Conservation (phyloP, 1,284 basidiomycete genomes). For the Filobasidium uniguttulatum region DNA sequence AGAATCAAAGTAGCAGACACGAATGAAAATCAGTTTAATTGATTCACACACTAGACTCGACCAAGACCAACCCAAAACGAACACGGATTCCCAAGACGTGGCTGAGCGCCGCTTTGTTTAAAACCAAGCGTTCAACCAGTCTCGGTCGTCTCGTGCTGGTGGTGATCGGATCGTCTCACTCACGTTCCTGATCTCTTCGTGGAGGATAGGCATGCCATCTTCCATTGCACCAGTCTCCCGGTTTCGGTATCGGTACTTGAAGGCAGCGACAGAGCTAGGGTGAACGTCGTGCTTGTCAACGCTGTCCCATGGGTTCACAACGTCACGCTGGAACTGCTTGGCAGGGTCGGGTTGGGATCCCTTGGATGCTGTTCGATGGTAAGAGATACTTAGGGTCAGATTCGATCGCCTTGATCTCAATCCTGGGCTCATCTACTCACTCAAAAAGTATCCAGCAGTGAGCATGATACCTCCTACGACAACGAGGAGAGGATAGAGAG, state of each 20-base stretch:
- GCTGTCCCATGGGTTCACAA: conserved; percentile 31
- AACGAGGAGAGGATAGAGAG: conserved; percentile 33
- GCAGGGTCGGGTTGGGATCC: conserved; percentile 23
- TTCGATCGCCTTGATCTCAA: not conserved
- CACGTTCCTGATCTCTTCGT: conserved; percentile 25
- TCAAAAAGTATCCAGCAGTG: conserved; percentile 34
- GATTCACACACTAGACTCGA: no score
- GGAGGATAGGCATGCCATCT: conserved; percentile 30
- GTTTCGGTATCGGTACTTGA: conserved; percentile 38
- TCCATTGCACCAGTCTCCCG: conserved; percentile 30
- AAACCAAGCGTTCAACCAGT: conserved; percentile 1
- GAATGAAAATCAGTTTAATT: no score
- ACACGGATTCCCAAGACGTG: no score
- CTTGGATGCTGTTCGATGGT: conserved; percentile 19
- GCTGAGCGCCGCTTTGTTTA: no score
- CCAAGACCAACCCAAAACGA: no score
- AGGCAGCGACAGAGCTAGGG: conserved; percentile 29
- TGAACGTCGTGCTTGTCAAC: conserved; percentile 26
- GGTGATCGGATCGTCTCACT: conserved; percentile 12
- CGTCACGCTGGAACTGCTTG: conserved; percentile 20
- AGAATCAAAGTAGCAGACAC: no score
- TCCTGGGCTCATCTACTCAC: conserved; percentile 17
- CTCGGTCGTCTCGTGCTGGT: not conserved
- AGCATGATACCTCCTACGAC: conserved; percentile 30
- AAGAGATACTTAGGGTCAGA: not conserved